Conservation (phyloP, 2,329 filamentous ascomycete genomes). For the Paracoccidioides brasiliensis region DNA sequence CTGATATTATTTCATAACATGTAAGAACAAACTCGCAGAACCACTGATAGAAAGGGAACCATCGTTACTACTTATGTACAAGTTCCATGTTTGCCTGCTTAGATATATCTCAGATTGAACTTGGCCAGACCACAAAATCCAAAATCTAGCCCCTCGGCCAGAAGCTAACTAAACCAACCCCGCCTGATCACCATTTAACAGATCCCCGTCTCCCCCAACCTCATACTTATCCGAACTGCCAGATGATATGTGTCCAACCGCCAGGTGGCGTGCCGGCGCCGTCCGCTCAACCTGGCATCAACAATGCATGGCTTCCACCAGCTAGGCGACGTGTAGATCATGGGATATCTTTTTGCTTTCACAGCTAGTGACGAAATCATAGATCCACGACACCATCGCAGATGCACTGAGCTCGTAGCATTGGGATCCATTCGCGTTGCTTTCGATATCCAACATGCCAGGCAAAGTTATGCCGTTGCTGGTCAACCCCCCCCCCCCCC, state of each 20-base stretch:
- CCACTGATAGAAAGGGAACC: too few species aligned
- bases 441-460: constrained; percentile 46
- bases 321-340: constrained; percentile 41
- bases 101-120: too few species aligned
- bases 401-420: constrained; percentile 37
- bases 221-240: constrained; percentile 39
- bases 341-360: constrained; percentile 36
- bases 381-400: constrained; percentile 42
- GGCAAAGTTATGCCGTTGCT: constrained; percentile 42
- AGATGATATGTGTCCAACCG: constrained; percentile 44
- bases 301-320: constrained; percentile 43
- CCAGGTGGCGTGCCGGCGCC: constrained; percentile 35
- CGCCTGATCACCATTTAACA: constrained; percentile 36
- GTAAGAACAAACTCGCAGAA: neutral
- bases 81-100: too few species aligned
- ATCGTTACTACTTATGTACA: too few species aligned
- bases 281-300: constrained; percentile 35
- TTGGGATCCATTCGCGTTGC: constrained; percentile 24
- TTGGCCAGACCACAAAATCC: neutral
- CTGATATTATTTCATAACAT: neutral
- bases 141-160: constrained; percentile 7
- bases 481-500: constrained; percentile 44
- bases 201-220: constrained; percentile 42
- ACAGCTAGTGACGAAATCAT: constrained; percentile 41
- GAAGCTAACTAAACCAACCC: constrained; percentile 25